Evolutionary conservation across 192 early-diverging fungal species (phyloP).

Genomic region (Chytriomyces confervae): DNA sequence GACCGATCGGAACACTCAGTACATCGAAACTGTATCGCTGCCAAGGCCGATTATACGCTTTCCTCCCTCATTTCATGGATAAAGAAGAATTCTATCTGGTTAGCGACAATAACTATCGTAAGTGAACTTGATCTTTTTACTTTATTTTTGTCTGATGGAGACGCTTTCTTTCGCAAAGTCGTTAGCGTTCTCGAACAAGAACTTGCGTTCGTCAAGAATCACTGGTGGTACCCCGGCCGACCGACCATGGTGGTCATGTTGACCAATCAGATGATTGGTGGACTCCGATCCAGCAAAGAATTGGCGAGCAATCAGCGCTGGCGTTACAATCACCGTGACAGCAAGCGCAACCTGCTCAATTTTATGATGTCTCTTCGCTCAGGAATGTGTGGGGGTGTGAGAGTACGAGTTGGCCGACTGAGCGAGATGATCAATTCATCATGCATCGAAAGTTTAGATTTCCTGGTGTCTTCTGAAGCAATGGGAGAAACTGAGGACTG

Average conservation of each 20-base stretch:
- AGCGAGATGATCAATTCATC: conserved; percentile 79
- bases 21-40: conserved; percentile 84
- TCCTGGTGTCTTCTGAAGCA: conserved; percentile 61
- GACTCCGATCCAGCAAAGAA: conserved; percentile 47
- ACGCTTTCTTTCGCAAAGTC: conserved; percentile 38
- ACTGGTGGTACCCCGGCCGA: conserved; percentile 75
- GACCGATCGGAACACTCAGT: conserved; percentile 78
- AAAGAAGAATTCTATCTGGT: conserved; percentile 86
- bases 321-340: conserved; percentile 43
- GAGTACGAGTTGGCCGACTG: conserved; percentile 77
- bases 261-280: conserved; percentile 81
- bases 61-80: conserved; percentile 88
- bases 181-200: conserved; percentile 79
- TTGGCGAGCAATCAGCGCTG: conserved; percentile 36
- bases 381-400: conserved; percentile 69
- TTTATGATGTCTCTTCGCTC: conserved; percentile 82
- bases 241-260: conserved; percentile 80
- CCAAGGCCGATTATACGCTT: conserved; percentile 80
- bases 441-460: conserved; percentile 80
- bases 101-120: conserved; percentile 77
- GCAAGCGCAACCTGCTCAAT: conserved; percentile 74
- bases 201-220: conserved; percentile 72
- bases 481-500: conserved; percentile 49
- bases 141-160: no score
- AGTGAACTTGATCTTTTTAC: not conserved